These are phyloP conservation scores for Penicillium sp. DNA, from an alignment of 2,329 filamentous ascomycete genomes.

Conservation along the genomic window DNA sequence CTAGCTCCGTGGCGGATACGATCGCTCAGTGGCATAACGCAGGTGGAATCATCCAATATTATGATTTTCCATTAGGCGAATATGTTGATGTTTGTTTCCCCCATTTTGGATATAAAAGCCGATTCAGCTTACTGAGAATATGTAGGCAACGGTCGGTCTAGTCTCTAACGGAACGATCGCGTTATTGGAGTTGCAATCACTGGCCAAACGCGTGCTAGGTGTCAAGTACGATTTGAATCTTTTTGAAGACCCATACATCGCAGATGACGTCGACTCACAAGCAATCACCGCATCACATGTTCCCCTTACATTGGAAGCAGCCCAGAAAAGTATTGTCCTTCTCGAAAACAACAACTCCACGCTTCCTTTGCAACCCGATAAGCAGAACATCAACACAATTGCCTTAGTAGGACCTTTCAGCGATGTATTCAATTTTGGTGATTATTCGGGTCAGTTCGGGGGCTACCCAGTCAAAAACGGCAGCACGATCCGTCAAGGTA, in stretches of 20 bases:
- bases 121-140: background rate
- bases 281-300: slow-evolving; percentile 38
- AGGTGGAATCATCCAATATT: slow-evolving; percentile 49
- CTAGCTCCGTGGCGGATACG: slow-evolving; percentile 39
- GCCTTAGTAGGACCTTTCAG: slow-evolving; percentile 39
- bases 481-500: slow-evolving; percentile 41
- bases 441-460: slow-evolving; percentile 46
- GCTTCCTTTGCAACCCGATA: slow-evolving; percentile 27
- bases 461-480: slow-evolving; percentile 42
- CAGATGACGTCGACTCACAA: slow-evolving; percentile 34
- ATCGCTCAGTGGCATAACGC: slow-evolving; percentile 48
- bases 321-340: slow-evolving; percentile 46
- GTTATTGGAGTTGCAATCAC: slow-evolving; percentile 37
- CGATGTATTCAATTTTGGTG: slow-evolving; percentile 47
- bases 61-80: slow-evolving; percentile 44
- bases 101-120: fast-evolving
- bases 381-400: slow-evolving; percentile 2
- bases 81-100: slow-evolving; percentile 33
- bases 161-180: slow-evolving; percentile 39
- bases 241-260: slow-evolving; percentile 41
- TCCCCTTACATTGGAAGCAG: slow-evolving; percentile 43
- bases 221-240: slow-evolving; percentile 49
- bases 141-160: slow-evolving; percentile 31
- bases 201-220: slow-evolving; percentile 39
- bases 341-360: slow-evolving; percentile 45